Conservation (phyloP, 1,139 yeast genomes). For the Wickerhamomyces sp. region DNA sequence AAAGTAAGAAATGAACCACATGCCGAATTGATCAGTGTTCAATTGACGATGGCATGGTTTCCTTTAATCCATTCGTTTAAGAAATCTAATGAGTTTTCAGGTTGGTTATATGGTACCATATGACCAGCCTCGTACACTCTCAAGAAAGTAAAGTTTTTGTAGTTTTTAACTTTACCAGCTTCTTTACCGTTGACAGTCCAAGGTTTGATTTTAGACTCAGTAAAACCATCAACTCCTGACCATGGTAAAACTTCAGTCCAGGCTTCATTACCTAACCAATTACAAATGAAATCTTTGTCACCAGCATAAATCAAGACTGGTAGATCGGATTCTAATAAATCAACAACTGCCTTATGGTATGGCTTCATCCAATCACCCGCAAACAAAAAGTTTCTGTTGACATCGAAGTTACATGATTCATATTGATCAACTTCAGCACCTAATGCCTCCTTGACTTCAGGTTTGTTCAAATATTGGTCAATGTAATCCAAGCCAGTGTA, state of each 20-base stretch:
- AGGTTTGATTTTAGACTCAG: conserved; percentile 34
- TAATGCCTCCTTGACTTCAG: conserved; percentile 67
- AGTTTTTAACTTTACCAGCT: conserved; percentile 57
- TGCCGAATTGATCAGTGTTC: no score
- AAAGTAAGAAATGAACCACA: background rate
- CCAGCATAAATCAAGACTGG: conserved; percentile 82
- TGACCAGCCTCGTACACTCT: conserved; percentile 68
- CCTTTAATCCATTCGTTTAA: conserved; percentile 73
- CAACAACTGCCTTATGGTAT: conserved; percentile 57
- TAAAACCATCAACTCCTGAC: conserved; percentile 53
- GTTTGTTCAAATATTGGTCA: conserved; percentile 64
- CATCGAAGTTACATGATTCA: conserved; percentile 81
- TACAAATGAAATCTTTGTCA: conserved; percentile 82
- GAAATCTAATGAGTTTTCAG: conserved; percentile 68
- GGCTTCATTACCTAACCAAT: conserved; percentile 85
- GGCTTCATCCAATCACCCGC: conserved; percentile 95
- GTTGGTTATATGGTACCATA: conserved; percentile 82
- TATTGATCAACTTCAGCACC: conserved; percentile 90
- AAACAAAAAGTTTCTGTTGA: conserved; percentile 76
- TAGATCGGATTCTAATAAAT: conserved; percentile 50
- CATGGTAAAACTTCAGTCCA: conserved; percentile 71
- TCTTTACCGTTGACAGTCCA: conserved; percentile 40
- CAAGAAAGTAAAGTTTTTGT: conserved; percentile 52
- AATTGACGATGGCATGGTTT: conserved; percentile 31
- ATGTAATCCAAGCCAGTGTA: conserved; percentile 68